Percentiles rank a stretch among this genome's conserved stretches.
These are phyloP conservation scores for Drechslerella dactyloides DNA, from an alignment of 2,329 filamentous ascomycete species.

Conservation along the genomic window DNA sequence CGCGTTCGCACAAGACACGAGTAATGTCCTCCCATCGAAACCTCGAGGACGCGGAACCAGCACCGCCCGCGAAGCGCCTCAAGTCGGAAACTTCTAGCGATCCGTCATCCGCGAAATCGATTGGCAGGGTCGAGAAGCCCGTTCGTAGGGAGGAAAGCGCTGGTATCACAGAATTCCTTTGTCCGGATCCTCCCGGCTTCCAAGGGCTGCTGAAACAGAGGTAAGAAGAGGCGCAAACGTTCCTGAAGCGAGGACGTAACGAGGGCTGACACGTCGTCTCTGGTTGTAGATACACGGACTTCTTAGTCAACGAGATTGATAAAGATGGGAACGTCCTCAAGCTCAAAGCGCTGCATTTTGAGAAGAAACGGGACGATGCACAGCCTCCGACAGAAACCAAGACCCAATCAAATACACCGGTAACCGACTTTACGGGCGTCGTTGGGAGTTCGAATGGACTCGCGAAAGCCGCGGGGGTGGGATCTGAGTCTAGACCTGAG, in stretches of 20 bases:
- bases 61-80: constrained; percentile 44
- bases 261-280: constrained; percentile 9
- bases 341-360: constrained; percentile 62
- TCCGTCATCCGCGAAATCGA: constrained; percentile 10
- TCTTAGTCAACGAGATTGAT: constrained; percentile 86
- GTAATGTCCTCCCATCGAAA: constrained; percentile 30
- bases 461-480: constrained; percentile 11
- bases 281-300: constrained; percentile 76
- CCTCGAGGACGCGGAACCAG: constrained; percentile 33
- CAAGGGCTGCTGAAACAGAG: constrained; percentile 71
- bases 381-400: constrained; percentile 21
- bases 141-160: constrained; percentile 56
- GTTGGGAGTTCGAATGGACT: constrained; percentile 15
- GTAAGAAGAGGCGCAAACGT: constrained; percentile 56
- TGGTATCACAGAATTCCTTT: constrained; percentile 71
- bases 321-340: constrained; percentile 78
- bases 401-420: constrained; percentile 39
- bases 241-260: constrained; percentile 8
- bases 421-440: constrained; percentile 36
- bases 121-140: constrained; percentile 41
- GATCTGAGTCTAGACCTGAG: constrained; percentile 4
- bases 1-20: constrained; percentile 3
- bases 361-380: constrained; percentile 35
- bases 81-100: constrained; percentile 21
- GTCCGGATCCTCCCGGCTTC: constrained; percentile 66